These are phyloP conservation scores for Pythium monospermum DNA, from an alignment of 352 stramenopile genomes.

Conservation along the genomic window DNA sequence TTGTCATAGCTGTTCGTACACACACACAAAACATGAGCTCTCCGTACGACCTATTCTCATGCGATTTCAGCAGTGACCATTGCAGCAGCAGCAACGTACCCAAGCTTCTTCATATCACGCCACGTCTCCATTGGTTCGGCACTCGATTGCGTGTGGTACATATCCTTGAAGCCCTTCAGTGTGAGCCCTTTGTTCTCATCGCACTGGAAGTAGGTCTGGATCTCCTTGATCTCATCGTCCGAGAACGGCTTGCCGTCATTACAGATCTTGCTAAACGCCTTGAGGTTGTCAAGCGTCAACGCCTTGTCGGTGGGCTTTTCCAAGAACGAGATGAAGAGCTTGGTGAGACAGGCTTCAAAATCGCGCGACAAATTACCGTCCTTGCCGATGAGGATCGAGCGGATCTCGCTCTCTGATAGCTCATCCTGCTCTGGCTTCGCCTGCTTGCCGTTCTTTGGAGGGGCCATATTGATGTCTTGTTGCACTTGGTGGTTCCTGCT, in stretches of 20 bases:
- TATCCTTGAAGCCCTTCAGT: slow-evolving; percentile 88
- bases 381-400: slow-evolving; percentile 75
- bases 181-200: slow-evolving; percentile 88
- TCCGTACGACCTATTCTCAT: no score
- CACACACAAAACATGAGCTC: slow-evolving; percentile 1
- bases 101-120: slow-evolving; percentile 87
- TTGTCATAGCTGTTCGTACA: slow-evolving; percentile 45
- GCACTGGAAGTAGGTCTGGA: slow-evolving; percentile 90
- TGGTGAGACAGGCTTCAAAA: slow-evolving; percentile 82
- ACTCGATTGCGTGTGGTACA: slow-evolving; percentile 90
- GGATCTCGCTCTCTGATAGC: slow-evolving; percentile 80
- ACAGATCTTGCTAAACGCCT: slow-evolving; percentile 87
- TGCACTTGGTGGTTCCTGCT: background rate
- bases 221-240: slow-evolving; percentile 87
- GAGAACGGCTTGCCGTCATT: slow-evolving; percentile 87
- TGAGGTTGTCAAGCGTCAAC: slow-evolving; percentile 81
- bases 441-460: slow-evolving; percentile 52
- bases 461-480: slow-evolving; percentile 34
- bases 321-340: slow-evolving; percentile 83
- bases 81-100: slow-evolving; percentile 32
- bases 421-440: slow-evolving; percentile 36
- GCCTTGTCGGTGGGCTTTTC: slow-evolving; percentile 74
- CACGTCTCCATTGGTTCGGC: slow-evolving; percentile 86
- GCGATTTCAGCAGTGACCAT: background rate
- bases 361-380: slow-evolving; percentile 79